Base-by-base conservation (phyloP, 441 rosid genomes). In the Populus hybrid region DNA sequence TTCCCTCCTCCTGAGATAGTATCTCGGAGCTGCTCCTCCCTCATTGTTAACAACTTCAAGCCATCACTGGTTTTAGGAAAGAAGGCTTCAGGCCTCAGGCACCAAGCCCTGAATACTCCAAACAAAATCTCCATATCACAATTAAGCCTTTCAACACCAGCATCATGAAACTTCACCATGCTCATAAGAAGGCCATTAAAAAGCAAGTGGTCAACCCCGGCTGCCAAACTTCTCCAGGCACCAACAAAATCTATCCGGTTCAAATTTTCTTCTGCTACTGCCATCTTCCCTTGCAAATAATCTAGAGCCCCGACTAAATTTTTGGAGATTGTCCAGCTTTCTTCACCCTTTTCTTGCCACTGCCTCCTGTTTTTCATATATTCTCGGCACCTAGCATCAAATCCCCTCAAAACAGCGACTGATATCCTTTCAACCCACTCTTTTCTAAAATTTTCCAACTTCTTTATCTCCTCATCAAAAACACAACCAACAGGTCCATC, bases 341-440 rank as follows among this genome's bases (percentile, higher is more conserved):
- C 94, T 77, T 94, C 97, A 68, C 74, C 83, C 80, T 77, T 86
- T 77, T 89, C 94, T 83, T 91, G 97, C 98, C 97, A 92, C 35
- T 89, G 98, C 81, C 80, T 92, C 87, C 86, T 88, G 80, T 89
- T 91, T 80, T 91, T 95, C 38, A 87, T 69, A 85, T 95, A 94
- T 78, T 94, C 99, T 80, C 93, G 83, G 75, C 86, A 88, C 67
- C 81, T 81, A 19, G 91, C 89, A 83, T 94, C 99, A 69, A 94
- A 94, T 63, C 97, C 98, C 84, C 97, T 85, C 79, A 94, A 81
- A 79, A 91, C 78, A 76, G 92, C 97, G 64, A 89, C 78, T 9
- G 91, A 90, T 78, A 94, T 78, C 84, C 90, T 94, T 84, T 87
- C 91, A 63, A 92, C 89, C 99, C 95, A 94, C 83, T 92, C 95